Evolutionary conservation across 148 eudicot genomes (phyloP).

Genomic region (Persicaria maculosa): DNA sequence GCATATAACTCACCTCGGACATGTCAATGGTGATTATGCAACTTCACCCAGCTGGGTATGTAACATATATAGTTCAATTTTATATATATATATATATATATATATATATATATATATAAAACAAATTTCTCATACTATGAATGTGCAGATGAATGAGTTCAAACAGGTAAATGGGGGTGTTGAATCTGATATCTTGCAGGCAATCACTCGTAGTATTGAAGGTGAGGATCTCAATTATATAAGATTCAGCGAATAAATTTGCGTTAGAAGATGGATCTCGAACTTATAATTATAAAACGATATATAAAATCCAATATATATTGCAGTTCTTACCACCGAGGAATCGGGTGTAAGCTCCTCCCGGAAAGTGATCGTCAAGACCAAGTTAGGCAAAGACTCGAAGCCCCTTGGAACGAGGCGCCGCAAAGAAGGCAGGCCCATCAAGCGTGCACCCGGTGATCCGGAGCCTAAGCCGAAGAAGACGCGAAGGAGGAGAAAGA

Average conservation of each 20-base stretch:
- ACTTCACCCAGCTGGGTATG: slow-evolving; percentile 1
- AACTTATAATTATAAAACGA: neutral
- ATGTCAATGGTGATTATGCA: neutral
- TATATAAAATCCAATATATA: neutral
- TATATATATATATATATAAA: neutral
- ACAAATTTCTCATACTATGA: neutral
- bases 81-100: too few species aligned
- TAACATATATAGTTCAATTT: neutral
- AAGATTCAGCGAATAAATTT: too few species aligned
- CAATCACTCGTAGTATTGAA: neutral
- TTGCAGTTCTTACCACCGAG: neutral
- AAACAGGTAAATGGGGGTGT: neutral
- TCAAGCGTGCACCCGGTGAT: neutral
- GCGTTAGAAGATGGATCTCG: too few species aligned
- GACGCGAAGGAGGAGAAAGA: slow-evolving; percentile 42
- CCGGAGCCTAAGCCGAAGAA: slow-evolving; percentile 43
- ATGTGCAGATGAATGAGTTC: slow-evolving; percentile 7
- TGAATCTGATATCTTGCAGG: neutral
- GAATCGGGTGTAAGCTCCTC: neutral
- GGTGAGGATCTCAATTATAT: neutral
- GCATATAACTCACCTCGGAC: slow-evolving; percentile 10
- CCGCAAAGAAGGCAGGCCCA: neutral
- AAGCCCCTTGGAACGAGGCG: neutral
- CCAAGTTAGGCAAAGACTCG: neutral
- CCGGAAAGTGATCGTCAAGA: neutral